Evolutionary conservation across 2,329 filamentous ascomycete species (phyloP), one percentile per base, ranked within the genome.

Genomic region (Cytospora piceicola): DNA sequence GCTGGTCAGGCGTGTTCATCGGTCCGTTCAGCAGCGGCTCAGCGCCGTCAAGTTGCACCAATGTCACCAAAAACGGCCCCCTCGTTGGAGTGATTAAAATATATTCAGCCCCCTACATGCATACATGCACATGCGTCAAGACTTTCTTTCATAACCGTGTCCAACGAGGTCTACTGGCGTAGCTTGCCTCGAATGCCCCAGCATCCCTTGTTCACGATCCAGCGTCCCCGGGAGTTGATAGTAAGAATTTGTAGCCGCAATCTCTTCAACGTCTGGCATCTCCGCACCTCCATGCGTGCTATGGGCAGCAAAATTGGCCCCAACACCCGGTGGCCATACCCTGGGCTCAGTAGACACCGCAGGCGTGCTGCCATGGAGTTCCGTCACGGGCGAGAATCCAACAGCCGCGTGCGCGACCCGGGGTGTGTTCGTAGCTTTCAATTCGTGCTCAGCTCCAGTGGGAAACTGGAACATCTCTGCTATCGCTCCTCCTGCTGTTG

Each of bases 161-260:
- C 27, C 24, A 22, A 66, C 61, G 5, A 66, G 61, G 14, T 66
- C 36, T 12, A 63, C 15, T 17, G 64, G 64, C 9, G 64, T 66
- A 20, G 22, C 58, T n/a, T 63, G 64, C 49, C 55, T 53, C 9
- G 64, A 66, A 22, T 55, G 27, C 3, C 49, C 55, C 39, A 55
- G 22, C n/a, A 27, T 22, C 2, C 60, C 55, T 1, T 51, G n/a
- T 5, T 32, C 39, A 4, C 46, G n/a, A 2, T 58, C 54, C 12
- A 46, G 53, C 12, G 54, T 59, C 12, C 49, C 60, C 3, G 64
- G 20, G 39, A 66, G 60, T 36, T 66, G 60, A 12, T 63, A 36
- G 8, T 63, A 63, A 11, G 34, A 51, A 7, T 59, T 58, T 6
- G 60, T 58, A 6, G 32, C 53, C 29, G 64, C 27, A 17, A 58